Base-by-base conservation (phyloP, 1,284 basidiomycete genomes). In the Naganishia albida region DNA sequence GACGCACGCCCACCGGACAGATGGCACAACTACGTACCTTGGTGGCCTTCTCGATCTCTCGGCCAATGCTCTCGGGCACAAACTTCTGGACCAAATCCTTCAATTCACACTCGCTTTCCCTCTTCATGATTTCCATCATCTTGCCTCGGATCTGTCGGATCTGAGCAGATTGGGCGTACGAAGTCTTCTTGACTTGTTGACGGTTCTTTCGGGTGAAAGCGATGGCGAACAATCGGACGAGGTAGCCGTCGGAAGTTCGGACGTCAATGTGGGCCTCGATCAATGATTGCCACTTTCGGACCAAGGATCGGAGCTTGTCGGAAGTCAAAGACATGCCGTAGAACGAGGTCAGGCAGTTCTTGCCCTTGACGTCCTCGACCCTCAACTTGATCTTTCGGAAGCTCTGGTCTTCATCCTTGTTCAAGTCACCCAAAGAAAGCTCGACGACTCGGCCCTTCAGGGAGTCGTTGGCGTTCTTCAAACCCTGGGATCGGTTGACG, bases 251-350 rank as follows among this genome's bases (percentile, higher is more conserved):
- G 73, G 94, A 96, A 71, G 96, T 99, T 85, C 93, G 94, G 77
- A 99, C 92, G 80, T 99, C 96, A 80, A 97, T 91, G 81, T 94
- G 90, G 63, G 95, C 95, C 85, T 99, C 95, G 77, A 99, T 94
- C 77, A 99, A 89, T 44, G 93, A 88, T 83, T 99, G 96, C 96
- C 96, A 99, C 84, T 99, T 99, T 81, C 95, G 93, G 74, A 99
- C 96, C 76, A 99, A 93, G 66, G 96, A 99, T 71, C 96, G 93
- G 73, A 99, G 88, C 84, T 99, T 99, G 88, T 99, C 96, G 71
- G 93, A 96, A 71, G 96, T 99, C 85, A 99, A 98, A 85, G 96
- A 92, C 96, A 99, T 99, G 80, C 95, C 96, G 84, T 95, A 90
- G 90, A 99, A 99, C 83, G 95, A 97, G 81, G 96, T 98, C 66